phyloP scores from a whole-genome alignment of 352 stramenopile genomes.

The Blastocystis sp. region DNA sequence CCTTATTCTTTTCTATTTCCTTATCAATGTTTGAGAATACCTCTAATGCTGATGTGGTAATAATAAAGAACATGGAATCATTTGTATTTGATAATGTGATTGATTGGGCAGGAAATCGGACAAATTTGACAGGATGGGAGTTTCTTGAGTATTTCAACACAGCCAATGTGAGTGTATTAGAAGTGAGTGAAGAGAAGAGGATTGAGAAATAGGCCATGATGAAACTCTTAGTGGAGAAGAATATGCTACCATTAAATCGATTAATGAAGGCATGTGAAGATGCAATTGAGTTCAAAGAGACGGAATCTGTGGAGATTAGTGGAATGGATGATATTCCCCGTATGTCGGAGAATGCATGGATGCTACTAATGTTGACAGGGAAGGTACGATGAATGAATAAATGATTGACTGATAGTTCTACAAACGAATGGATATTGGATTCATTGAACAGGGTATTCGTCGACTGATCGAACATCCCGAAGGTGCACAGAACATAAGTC shows the following conservation, averaged over 20 bases:
- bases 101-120: background rate
- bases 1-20: constrained; percentile 44
- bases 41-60: constrained; percentile 5
- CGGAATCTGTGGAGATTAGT: background rate
- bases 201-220: constrained; percentile 10
- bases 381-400: background rate
- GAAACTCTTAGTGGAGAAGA: constrained; percentile 21
- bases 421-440: constrained; percentile 37
- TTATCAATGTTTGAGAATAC: constrained; percentile 47
- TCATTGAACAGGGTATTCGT: background rate
- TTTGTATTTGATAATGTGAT: constrained; percentile 31
- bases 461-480: background rate
- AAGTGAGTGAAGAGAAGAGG: background rate
- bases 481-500: background rate
- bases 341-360: constrained; percentile 31
- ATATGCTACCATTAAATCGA: background rate
- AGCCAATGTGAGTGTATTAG: constrained; percentile 3
- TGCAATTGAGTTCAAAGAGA: background rate
- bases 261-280: constrained; percentile 14
- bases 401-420: background rate
- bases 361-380: constrained; percentile 3
- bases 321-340: background rate
- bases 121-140: background rate
- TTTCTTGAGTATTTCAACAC: constrained; percentile 28
- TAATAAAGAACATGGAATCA: constrained; percentile 19